phyloP scores from a whole-genome alignment of 2,329 filamentous ascomycete species.

The Colletotrichum sp. region DNA sequence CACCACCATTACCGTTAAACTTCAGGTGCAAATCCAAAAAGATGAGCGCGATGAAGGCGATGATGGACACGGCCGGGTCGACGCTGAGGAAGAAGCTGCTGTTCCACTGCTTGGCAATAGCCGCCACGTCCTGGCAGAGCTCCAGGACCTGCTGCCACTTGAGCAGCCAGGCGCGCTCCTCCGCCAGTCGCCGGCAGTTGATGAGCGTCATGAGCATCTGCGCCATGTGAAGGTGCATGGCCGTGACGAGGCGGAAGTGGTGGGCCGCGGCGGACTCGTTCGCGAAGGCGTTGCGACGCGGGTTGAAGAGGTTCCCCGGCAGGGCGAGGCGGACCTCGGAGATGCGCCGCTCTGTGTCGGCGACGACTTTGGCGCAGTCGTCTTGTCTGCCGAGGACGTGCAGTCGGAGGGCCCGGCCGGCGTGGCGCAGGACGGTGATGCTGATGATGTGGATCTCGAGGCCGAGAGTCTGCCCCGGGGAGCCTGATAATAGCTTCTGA shows the following conservation, averaged over 20 bases:
- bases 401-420: background rate
- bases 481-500: background rate
- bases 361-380: background rate
- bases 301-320: constrained; percentile 11
- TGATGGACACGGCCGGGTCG: background rate
- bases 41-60: background rate
- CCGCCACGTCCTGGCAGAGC: constrained; percentile 15
- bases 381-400: background rate
- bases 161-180: constrained; percentile 12
- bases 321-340: background rate
- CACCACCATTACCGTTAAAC: background rate
- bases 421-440: background rate
- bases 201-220: constrained; percentile 15
- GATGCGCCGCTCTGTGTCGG: background rate
- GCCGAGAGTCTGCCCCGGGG: background rate
- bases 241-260: constrained; percentile 16
- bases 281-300: constrained; percentile 13
- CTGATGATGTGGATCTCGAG: background rate
- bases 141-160: constrained; percentile 22
- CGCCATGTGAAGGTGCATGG: constrained; percentile 19
- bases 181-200: background rate
- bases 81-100: background rate
- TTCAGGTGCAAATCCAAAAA: background rate
- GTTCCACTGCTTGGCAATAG: background rate
- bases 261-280: constrained; percentile 5